These are phyloP conservation scores for Podospora comata DNA, from an alignment of 495 filamentous ascomycete species.

Conservation along the genomic window DNA sequence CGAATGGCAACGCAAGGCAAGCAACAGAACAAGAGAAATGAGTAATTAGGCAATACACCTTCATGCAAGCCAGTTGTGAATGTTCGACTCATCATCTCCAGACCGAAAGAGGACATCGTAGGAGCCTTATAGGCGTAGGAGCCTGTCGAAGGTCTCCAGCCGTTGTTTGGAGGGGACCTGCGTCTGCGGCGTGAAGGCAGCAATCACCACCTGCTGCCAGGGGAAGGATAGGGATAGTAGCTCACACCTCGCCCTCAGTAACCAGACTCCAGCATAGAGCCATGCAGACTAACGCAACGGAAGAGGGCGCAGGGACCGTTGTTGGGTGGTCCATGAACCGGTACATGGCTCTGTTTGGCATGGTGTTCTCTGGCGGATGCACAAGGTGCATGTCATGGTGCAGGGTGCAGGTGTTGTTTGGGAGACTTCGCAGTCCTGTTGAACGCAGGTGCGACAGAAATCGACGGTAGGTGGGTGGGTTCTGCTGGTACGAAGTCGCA, in stretches of 20 bases:
- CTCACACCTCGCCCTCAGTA: conserved; percentile 18
- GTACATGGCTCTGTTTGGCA: conserved; percentile 21
- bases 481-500: conserved; percentile 11
- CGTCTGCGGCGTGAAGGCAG: conserved; percentile 30
- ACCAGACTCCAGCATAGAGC: conserved; percentile 15
- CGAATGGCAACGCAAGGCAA: conserved; percentile 24
- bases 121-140: conserved; percentile 35
- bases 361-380: conserved; percentile 21
- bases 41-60: conserved; percentile 37
- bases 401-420: conserved; percentile 5
- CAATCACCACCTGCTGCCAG: conserved; percentile 21
- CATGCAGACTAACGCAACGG: conserved; percentile 33
- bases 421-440: neutral
- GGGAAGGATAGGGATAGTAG: conserved; percentile 10
- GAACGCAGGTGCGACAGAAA: conserved; percentile 11
- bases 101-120: conserved; percentile 24
- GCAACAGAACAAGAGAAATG: conserved; percentile 24
- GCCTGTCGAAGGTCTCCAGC: conserved; percentile 21
- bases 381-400: conserved; percentile 21
- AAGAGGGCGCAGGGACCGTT: conserved; percentile 31
- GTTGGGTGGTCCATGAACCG: conserved; percentile 12
- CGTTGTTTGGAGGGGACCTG: conserved; percentile 22
- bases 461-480: neutral
- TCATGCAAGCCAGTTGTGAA: conserved; percentile 19
- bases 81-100: conserved; percentile 31